Evolutionary conservation across 352 stramenopile genomes (phyloP).

Genomic region (Pythium biforme): DNA sequence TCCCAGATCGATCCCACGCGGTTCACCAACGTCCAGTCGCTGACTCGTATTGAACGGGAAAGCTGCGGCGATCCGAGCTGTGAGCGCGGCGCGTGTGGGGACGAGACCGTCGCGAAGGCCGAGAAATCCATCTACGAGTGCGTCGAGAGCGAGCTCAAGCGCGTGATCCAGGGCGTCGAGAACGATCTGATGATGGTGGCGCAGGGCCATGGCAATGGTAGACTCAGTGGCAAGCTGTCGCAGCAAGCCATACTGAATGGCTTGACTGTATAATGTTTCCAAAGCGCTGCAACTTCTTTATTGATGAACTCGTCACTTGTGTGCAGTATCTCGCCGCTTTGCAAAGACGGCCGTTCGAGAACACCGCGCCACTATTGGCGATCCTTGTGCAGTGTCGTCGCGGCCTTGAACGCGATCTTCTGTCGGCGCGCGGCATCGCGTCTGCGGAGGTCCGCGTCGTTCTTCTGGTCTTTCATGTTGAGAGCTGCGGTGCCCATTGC

Average conservation of each 20-base stretch:
- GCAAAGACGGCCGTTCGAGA: no score
- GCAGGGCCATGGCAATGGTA: not conserved
- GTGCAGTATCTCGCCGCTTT: no score
- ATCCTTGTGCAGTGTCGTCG: no score
- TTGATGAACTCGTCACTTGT: no score
- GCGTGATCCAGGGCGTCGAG: slow-evolving; percentile 9
- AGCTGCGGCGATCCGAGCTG: slow-evolving; percentile 5
- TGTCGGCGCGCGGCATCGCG: no score
- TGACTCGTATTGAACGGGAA: slow-evolving; percentile 18
- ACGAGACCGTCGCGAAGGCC: slow-evolving; percentile 1
- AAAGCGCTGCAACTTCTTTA: no score
- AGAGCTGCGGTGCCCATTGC: no score
- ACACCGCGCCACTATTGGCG: no score
- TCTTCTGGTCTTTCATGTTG: no score
- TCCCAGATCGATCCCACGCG: not conserved
- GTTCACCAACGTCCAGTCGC: slow-evolving; percentile 2
- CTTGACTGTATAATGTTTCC: not conserved
- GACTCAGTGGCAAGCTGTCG: not conserved
- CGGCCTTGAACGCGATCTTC: no score
- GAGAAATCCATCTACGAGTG: not conserved
- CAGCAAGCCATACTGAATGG: not conserved
- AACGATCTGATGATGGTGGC: slow-evolving; percentile 2
- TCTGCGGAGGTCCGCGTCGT: no score
- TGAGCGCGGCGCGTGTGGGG: not conserved
- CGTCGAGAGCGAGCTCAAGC: slow-evolving; percentile 5